Evolutionary conservation across 2,329 filamentous ascomycete species (phyloP).

Genomic region (Aspergillus sp.): DNA sequence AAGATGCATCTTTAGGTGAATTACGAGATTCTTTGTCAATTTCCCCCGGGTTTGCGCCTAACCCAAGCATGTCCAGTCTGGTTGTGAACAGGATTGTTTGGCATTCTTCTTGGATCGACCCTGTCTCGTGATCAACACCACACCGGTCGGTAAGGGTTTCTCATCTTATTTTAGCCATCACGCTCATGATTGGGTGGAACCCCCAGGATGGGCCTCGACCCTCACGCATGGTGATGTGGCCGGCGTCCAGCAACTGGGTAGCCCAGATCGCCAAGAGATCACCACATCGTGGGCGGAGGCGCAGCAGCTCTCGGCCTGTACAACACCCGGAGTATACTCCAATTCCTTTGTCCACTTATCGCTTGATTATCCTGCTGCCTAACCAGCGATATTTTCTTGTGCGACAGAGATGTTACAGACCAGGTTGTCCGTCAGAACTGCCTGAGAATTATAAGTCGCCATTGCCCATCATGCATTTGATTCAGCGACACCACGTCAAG

Average conservation of each 20-base stretch:
- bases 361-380: neutral
- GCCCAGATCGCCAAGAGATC: neutral
- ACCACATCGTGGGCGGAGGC: neutral
- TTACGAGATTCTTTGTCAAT: neutral
- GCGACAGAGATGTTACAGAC: neutral
- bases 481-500: neutral
- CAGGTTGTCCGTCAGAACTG: neutral
- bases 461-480: neutral
- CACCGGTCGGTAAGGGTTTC: neutral
- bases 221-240: neutral
- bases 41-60: neutral
- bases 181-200: neutral
- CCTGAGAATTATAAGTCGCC: neutral
- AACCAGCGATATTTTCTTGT: neutral
- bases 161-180: neutral
- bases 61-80: neutral
- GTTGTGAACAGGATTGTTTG: neutral
- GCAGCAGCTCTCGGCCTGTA: neutral
- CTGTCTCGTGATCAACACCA: neutral
- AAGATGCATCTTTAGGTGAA: neutral
- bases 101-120: neutral
- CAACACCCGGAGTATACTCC: neutral
- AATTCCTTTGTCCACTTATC: neutral
- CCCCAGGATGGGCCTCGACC: neutral
- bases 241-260: neutral